Base-by-base conservation (phyloP, 139 green algal species). In the Asterochloris erici region DNA sequence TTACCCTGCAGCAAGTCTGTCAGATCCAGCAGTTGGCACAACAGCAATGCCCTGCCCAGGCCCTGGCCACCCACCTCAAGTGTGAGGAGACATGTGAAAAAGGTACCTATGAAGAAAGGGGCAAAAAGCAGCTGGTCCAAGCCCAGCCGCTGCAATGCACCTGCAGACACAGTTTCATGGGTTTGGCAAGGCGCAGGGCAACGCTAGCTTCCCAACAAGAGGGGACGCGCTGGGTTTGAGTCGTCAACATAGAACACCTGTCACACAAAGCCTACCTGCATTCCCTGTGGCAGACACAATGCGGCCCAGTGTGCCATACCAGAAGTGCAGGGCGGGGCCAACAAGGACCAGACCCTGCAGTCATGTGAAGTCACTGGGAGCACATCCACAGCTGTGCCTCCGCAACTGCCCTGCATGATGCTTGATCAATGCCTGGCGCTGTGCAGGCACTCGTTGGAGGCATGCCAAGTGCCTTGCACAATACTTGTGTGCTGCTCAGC, bases 71-170 rank as follows among this genome's bases (percentile, higher is more conserved):
- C 27, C 23, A 87, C 83, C 73, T 84, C 73, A 26, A 94, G 78
- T 10, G 74, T 81, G 60, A 89, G 81, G 60, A 95, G 82, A 15
- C 89, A 81, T 19, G 92, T 83, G 27, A 98, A 90, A 89, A 98
- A 96, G 61, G 83, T 70, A 11, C 79, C 86, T 16, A 98, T 90
- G 88, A 99, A 99, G 23, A 90, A 12, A 15, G 96, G 97, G 0
- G 96, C 96, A 85, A 97, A 99, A 10, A 94, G 76, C 17, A 96
- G 79, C 89, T 99, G 96, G 86, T 98, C 96, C 61, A 96, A 78
- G 0, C 80, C 85, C 61, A 96, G 79, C 10, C 91, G 87, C 12
- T 87, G 28, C 4, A 94, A 0, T 4, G 87, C 88, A 23, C 87
- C 90, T 86, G 78, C 74, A 78, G 61, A 9, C 60, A 14, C 19